Evolutionary conservation across 2,329 filamentous ascomycete species (phyloP), one percentile per base, ranked within the genome.

Genomic region (Aspergillus niger): DNA sequence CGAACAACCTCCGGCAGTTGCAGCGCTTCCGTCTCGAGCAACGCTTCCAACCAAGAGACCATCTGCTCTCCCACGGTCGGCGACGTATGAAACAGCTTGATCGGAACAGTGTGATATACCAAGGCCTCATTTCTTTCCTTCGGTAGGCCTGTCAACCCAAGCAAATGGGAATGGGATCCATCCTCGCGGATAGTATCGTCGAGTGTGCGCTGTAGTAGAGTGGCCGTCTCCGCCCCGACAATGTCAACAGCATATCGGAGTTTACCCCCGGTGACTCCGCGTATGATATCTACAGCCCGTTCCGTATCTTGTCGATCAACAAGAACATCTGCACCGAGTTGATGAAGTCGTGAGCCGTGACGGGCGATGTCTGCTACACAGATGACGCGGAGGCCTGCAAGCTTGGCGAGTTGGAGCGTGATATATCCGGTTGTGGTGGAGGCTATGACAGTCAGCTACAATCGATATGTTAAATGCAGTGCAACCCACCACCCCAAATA

Each of bases 61-160:
- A 91, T 71, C 0, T 80, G 80, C 63, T 87, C 83, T 0, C 90
- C 90, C 0, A 92, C 79, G 1, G 80, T 79, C 0, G 86, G 83
- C 0, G 87, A 81, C 60, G 89, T 86, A 69, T 93, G 90, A 69
- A 91, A 92, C 3, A 91, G 69, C 73, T 92, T 92, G 63, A 93
- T 90, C 0, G 90, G 90, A 0, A 92, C 87, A 0, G 81, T 85
- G 68, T 91, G 89, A 59, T 86, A 82, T 5, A 79, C 71, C 0
- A 86, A 78, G 0, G 81, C 81, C 0, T 74, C 56, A 0, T 74
- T 73, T 1, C 75, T 73, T 3, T 76, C 77, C 69, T 90, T 91
- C 0, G 90, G 90, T 3, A 91, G 65, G 0, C 89, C 89, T 0
- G 86, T 86, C 48, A 92, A 67, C 0, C 89, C 89, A 0, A 92